Evolutionary conservation across 192 early-diverging fungal species (phyloP), one percentile per base, ranked within the genome.

Genomic region (Coemansia sp.): DNA sequence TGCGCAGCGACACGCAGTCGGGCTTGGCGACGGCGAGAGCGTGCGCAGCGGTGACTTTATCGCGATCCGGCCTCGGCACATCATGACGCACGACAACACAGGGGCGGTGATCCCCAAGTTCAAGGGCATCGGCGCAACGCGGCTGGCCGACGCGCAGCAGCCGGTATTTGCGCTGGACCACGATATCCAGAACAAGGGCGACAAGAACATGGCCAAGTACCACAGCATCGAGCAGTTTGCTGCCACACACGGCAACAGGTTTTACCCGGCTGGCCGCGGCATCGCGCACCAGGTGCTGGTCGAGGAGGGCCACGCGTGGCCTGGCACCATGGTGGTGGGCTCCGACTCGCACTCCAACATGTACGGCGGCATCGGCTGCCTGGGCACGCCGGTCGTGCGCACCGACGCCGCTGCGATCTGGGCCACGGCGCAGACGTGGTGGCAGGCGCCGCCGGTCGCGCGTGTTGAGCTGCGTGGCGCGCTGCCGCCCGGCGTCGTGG

Each of bases 321-420:
- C 97, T 2, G 81, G 88, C 57, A 90, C 95, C 10, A 87, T 99
- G 82, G 93, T 93, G 22, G 96, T 99, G 4, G 97, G 95, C 1
- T 96, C 94, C 1, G 97, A 99, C 77, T 99, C 97, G 7, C 97
- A 99, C 72, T 97, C 97, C 5, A 99, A 99, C 83, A 99, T 97
- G 94, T 99, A 99, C 77, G 97, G 97, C 42, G 97, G 96, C 67
- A 90, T 99, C 64, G 95, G 95, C 33, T 87, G 88, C 54, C 82
- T 99, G 56, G 97, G 97, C 40, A 97, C 97, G 28, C 97, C 97
- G 18, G 91, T 99, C 56, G 97, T 99, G 38, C 88, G 97, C 30
- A 99, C 97, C 7, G 97, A 99, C 70, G 97, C 97, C 0, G 97
- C 97, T 0, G 92, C 97, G 1, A 93, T 99, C 61, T 99, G 97